Conservation (phyloP, 129 eudicot genomes). For the Dittrichia graveolens region DNA sequence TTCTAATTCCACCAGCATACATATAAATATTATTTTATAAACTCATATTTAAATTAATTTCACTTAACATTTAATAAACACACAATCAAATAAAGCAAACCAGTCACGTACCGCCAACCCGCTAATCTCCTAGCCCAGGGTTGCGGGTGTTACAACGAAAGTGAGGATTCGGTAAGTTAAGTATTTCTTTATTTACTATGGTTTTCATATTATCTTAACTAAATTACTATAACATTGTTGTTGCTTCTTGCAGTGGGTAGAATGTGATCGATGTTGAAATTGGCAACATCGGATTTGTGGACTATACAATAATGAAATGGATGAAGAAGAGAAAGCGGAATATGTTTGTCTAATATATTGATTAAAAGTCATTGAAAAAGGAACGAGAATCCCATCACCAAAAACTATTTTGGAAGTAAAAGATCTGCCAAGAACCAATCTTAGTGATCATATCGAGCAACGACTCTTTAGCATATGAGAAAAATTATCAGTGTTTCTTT, state of each 20-base stretch:
- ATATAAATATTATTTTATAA: no score
- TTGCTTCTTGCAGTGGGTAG: slow-evolving; percentile 70
- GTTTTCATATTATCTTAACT: neutral
- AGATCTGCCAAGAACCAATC: slow-evolving; percentile 63
- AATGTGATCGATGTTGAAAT: slow-evolving; percentile 63
- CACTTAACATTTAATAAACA: no score
- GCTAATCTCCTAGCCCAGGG: no score
- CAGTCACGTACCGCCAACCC: no score
- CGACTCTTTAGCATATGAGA: slow-evolving; percentile 59
- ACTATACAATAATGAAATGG: slow-evolving; percentile 54
- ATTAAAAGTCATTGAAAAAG: slow-evolving; percentile 45
- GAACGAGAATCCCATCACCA: slow-evolving; percentile 35
- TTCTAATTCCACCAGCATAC: no score
- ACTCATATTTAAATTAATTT: no score
- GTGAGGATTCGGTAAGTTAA: slow-evolving; percentile 61
- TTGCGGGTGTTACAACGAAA: no score
- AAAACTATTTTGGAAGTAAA: slow-evolving; percentile 54
- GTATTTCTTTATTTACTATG: neutral
- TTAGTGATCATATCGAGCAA: slow-evolving; percentile 72
- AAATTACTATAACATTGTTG: neutral
- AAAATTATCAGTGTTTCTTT: no score
- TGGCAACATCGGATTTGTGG: slow-evolving; percentile 92
- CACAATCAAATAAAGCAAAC: no score
- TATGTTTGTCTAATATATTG: slow-evolving; percentile 77
- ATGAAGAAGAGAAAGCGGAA: slow-evolving; percentile 47